These are phyloP conservation scores for Pythium brachiatum DNA, from an alignment of 352 stramenopile genomes.

Conservation along the genomic window DNA sequence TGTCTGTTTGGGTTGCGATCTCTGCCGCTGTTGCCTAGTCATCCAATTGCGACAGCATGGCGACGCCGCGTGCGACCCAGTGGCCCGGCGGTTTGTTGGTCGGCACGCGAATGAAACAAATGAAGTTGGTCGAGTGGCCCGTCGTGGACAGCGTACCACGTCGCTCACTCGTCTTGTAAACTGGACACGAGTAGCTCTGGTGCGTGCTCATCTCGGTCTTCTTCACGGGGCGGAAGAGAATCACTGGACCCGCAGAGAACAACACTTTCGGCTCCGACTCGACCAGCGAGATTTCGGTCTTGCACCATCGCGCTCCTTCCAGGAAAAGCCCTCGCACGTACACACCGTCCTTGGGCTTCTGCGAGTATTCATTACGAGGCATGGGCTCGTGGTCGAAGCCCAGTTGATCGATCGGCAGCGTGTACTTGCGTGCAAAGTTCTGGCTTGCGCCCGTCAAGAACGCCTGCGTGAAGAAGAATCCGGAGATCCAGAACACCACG, in stretches of 20 bases:
- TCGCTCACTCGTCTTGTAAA: conserved; percentile 94
- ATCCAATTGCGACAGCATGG: conserved; percentile 91
- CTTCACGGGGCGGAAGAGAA: conserved; percentile 81
- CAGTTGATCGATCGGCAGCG: conserved; percentile 89
- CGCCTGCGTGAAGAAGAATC: conserved; percentile 96
- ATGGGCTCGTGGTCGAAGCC: conserved; percentile 82
- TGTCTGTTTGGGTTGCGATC: background rate
- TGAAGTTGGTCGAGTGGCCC: conserved; percentile 94
- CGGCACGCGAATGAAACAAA: conserved; percentile 91
- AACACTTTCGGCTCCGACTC: conserved; percentile 89
- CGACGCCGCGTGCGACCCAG: conserved; percentile 92
- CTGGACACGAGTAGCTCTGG: conserved; percentile 86
- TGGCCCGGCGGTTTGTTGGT: conserved; percentile 77
- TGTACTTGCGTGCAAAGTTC: conserved; percentile 93
- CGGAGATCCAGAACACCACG: conserved; percentile 92
- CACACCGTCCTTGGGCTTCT: conserved; percentile 82
- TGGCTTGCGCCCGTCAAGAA: conserved; percentile 95
- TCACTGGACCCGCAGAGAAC: conserved; percentile 79
- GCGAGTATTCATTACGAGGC: conserved; percentile 66
- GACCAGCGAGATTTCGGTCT: conserved; percentile 51
- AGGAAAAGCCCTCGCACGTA: conserved; percentile 88
- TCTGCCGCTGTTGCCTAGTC: conserved; percentile 40
- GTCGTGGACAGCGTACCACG: conserved; percentile 91
- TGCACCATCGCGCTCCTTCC: conserved; percentile 88
- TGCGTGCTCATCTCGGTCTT: conserved; percentile 70